Base-by-base conservation (phyloP, 2,329 filamentous ascomycete genomes). In the Fusarium stilboides region DNA sequence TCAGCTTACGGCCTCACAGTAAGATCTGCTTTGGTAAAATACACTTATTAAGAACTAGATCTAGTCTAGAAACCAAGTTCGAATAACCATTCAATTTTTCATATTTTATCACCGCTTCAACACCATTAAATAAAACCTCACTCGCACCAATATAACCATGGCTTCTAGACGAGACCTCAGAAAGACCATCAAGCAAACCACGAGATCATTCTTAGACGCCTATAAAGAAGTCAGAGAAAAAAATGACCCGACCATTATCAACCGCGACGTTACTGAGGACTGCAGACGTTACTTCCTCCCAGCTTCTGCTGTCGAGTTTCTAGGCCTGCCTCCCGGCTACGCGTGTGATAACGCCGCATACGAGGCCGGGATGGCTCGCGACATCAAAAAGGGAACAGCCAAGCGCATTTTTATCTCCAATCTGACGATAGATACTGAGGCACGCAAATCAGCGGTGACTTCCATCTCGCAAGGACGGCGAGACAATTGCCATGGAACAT, bases 281-380 rank as follows among this genome's bases (percentile, higher is more conserved):
- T 70, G 67, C 19, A 64, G 51, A 15, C 47, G 67, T 2, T 33
- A 60, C 20, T 43, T 70, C 4, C 64, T 55, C 12, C 67, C 67
- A 8, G 44, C 37, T 1, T 57, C 53, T 4, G 5, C 64, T 3
- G 46, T 58, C 14, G 14, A 40, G 2, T n/a, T 59, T 5, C 40
- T 46, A 6, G 44, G 52, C 3, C 19, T 34, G 15, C 52, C 61
- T 1, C 13, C 24, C 2, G 61, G 22, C 4, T 34, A 10, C 8
- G 34, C 28, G 13, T 39, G 54, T 12, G 47, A 43, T 13, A 70
- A 70, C 13, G 47, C 22, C 4, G 40, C 52, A 12, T 70, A 70
- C n/a, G 37, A 68, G 22, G 36, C 37, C 10, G 62, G 31, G 1
- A 44, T 64, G 44, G 43, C 53, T 10, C 24, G 24, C 2, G 67